These are phyloP conservation scores for Podospora sp. DNA, from an alignment of 495 filamentous ascomycete genomes.

Conservation along the genomic window DNA sequence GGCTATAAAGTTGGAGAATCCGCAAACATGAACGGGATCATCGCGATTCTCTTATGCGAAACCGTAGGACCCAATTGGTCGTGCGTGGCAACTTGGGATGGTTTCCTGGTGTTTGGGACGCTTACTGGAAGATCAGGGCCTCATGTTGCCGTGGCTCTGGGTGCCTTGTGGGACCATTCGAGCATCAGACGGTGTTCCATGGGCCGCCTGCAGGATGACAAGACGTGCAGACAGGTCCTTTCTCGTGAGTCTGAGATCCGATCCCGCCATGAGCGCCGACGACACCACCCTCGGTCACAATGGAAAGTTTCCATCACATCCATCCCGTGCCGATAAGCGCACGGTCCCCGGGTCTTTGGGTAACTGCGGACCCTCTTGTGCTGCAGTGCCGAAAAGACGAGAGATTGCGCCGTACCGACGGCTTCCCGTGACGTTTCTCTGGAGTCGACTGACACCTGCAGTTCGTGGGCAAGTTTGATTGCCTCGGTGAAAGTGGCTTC, in stretches of 20 bases:
- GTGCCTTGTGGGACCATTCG: not conserved
- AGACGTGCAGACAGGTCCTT: not conserved
- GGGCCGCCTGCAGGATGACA: not conserved
- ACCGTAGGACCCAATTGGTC: not conserved
- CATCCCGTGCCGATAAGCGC: constrained; percentile 25
- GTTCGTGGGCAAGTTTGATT: constrained; percentile 13
- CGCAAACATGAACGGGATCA: not conserved
- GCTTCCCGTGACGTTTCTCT: not conserved
- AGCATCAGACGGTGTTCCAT: not conserved
- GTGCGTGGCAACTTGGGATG: constrained; percentile 4
- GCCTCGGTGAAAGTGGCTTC: constrained; percentile 3
- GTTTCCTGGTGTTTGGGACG: constrained; percentile 11
- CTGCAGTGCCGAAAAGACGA: constrained; percentile 7
- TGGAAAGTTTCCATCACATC: constrained; percentile 2
- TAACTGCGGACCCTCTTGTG: not conserved
- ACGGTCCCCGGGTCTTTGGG: constrained; percentile 19
- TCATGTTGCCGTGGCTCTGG: constrained; percentile 1
- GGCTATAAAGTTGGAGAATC: constrained; percentile 6
- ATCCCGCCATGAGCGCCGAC: not conserved
- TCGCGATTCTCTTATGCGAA: not conserved
- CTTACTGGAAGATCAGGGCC: constrained; percentile 10
- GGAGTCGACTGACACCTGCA: not conserved
- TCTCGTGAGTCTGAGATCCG: constrained; percentile 1
- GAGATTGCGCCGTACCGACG: constrained; percentile 7
- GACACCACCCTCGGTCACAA: constrained; percentile 6